Conservation (phyloP, 2,329 filamentous ascomycete species). For the Coleophoma cylindrospora region DNA sequence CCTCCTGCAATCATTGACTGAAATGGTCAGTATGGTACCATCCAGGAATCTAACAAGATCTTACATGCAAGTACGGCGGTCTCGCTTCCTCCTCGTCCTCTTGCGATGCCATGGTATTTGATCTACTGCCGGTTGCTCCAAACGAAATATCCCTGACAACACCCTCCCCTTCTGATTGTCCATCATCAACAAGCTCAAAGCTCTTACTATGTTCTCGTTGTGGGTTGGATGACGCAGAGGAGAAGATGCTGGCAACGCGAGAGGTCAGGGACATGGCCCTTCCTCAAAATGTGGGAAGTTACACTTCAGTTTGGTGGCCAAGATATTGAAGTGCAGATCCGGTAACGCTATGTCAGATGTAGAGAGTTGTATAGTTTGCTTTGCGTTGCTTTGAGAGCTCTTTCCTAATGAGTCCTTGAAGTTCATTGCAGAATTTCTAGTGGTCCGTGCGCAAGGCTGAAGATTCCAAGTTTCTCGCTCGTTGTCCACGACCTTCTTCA, state of each 20-base stretch:
- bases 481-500: no score
- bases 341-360: no score
- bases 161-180: constrained; percentile 24
- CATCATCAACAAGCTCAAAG: constrained; percentile 29
- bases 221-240: constrained; percentile 27
- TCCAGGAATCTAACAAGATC: constrained; percentile 21
- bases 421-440: not conserved
- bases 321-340: no score
- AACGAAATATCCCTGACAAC: constrained; percentile 25
- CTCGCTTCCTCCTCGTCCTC: constrained; percentile 41
- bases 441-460: constrained; percentile 1
- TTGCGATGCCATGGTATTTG: constrained; percentile 25
- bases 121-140: constrained; percentile 14
- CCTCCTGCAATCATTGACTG: constrained; percentile 95
- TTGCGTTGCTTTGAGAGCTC: no score
- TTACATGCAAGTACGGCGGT: constrained; percentile 60
- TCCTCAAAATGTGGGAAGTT: constrained; percentile 15
- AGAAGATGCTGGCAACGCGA: constrained; percentile 46
- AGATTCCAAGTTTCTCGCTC: no score
- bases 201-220: constrained; percentile 17
- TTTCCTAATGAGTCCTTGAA: no score
- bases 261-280: constrained; percentile 54
- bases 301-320: no score
- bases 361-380: no score
- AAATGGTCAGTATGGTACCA: constrained; percentile 11